Evolutionary conservation across 2,329 filamentous ascomycete species (phyloP).

Genomic region (Chrysoporthe deuterocubensis): DNA sequence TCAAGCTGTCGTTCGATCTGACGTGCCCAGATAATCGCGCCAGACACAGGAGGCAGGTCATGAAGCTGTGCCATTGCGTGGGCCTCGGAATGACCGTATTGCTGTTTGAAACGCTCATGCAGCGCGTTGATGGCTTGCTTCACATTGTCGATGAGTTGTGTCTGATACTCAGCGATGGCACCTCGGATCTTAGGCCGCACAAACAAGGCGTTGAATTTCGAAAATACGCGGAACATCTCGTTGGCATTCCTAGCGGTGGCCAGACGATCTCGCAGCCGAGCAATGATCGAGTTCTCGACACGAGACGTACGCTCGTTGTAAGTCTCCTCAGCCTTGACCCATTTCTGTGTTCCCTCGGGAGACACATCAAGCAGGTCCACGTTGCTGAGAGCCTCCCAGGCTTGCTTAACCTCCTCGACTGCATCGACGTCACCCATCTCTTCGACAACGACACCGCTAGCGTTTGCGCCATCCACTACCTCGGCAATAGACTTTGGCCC

Average conservation of each 20-base stretch:
- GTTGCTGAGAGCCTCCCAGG: slow-evolving; percentile 91
- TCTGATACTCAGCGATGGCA: slow-evolving; percentile 97
- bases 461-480: slow-evolving; percentile 59
- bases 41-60: slow-evolving; percentile 92
- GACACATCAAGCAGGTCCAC: slow-evolving; percentile 95
- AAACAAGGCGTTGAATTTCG: slow-evolving; percentile 98
- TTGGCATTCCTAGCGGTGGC: slow-evolving; percentile 96
- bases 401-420: slow-evolving; percentile 92
- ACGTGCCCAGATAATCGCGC: slow-evolving; percentile 95
- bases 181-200: slow-evolving; percentile 98
- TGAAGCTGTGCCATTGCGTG: slow-evolving; percentile 98
- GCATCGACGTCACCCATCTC: slow-evolving; percentile 98
- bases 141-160: slow-evolving; percentile 96
- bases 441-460: slow-evolving; percentile 72
- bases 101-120: slow-evolving; percentile 97
- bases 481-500: slow-evolving; percentile 70
- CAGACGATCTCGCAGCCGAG: slow-evolving; percentile 85
- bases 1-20: slow-evolving; percentile 97
- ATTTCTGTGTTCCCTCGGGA: slow-evolving; percentile 83
- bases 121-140: slow-evolving; percentile 92
- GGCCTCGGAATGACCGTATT: slow-evolving; percentile 97
- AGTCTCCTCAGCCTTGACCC: slow-evolving; percentile 90
- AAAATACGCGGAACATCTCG: slow-evolving; percentile 99
- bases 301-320: slow-evolving; percentile 98
- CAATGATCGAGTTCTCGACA: slow-evolving; percentile 99